Base-by-base conservation (phyloP, 768 basidiomycete genomes). In the Tephrocybe sp. region DNA sequence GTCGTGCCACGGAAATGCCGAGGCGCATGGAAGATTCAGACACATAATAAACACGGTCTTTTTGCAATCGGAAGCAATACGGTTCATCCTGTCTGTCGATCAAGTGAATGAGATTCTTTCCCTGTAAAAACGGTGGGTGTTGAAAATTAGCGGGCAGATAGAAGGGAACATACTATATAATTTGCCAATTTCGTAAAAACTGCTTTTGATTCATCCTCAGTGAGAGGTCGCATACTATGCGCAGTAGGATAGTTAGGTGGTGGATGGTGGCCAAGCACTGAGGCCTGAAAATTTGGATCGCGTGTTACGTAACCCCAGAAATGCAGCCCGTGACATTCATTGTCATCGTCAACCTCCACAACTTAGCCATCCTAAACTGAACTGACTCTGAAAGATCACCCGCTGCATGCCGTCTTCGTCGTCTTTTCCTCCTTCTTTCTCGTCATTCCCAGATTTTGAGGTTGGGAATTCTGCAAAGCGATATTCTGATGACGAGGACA, bases 151-250 rank as follows among this genome's bases (percentile, higher is more conserved):
- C 22, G 4, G 3, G 24, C 1, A 37, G 11, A 46, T 27, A 25
- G 31, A 29, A 9, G 43, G 19, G 43, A 19, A 74, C 86, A 38
- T 47, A 93, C 92, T 61, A 99, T 90, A 68, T 97, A 99, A 70
- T 97, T 97, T 40, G 97, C 93, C 33, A 99, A 81, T 68, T 99
- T 99, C 33, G 89, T 86, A 61, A 98, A 99, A 12, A 98, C 90
- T 0, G 88, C 80, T 66, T 97, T 97, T 60, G 91, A 95, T 70
- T 99, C 95, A 52, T 97, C 94, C 67, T 97, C 91, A 21, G 95
- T 97, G 44, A 98, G 75, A 18, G 95, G 95, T 8, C 95, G 86
- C 95, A 97, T 97, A 33, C 47, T 71, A 52, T 34, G 45, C 36
- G 16, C 16, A 15, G 16, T 24, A 2, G 23, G 29, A 18, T 15